A percentile compares a stretch with the other conserved stretches of the same genome.
Evolutionary conservation across 106 monocot species (phyloP).

Genomic region (Amphibolis antarctica): DNA sequence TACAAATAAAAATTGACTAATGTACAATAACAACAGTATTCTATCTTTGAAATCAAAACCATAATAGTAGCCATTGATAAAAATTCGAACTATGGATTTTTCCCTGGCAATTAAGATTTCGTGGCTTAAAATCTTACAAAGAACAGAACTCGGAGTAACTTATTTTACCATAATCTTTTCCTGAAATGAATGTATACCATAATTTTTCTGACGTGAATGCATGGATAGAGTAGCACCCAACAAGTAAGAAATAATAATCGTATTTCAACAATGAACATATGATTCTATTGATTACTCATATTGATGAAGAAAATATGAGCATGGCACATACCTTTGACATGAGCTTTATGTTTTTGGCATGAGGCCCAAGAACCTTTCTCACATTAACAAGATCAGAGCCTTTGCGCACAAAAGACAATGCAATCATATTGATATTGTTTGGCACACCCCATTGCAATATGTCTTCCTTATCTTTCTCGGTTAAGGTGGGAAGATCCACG

Average conservation of each 20-base stretch:
- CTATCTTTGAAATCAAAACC: neutral
- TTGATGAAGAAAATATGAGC: neutral
- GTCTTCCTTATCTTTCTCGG: slow-evolving; percentile 85
- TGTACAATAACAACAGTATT: neutral
- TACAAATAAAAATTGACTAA: neutral
- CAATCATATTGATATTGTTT: slow-evolving; percentile 83
- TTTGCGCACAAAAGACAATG: slow-evolving; percentile 82
- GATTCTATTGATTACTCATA: too few species aligned
- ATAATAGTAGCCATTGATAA: neutral
- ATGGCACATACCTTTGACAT: slow-evolving; percentile 74
- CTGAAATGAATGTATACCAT: too few species aligned
- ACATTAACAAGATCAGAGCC: slow-evolving; percentile 87
- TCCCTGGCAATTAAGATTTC: neutral
- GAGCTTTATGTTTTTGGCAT: slow-evolving; percentile 59
- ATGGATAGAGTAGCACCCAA: too few species aligned
- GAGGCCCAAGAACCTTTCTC: slow-evolving; percentile 56
- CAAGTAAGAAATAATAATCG: neutral
- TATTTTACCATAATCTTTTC: too few species aligned
- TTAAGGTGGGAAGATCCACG: slow-evolving; percentile 78
- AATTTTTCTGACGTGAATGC: too few species aligned
- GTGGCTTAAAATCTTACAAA: neutral
- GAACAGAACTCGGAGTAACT: neutral
- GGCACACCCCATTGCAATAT: slow-evolving; percentile 84
- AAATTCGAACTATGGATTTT: neutral
- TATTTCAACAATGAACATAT: neutral